Percentiles rank a stretch among this genome's conserved stretches.
Conservation (phyloP, 768 basidiomycete species). For the Harrya chromipes region DNA sequence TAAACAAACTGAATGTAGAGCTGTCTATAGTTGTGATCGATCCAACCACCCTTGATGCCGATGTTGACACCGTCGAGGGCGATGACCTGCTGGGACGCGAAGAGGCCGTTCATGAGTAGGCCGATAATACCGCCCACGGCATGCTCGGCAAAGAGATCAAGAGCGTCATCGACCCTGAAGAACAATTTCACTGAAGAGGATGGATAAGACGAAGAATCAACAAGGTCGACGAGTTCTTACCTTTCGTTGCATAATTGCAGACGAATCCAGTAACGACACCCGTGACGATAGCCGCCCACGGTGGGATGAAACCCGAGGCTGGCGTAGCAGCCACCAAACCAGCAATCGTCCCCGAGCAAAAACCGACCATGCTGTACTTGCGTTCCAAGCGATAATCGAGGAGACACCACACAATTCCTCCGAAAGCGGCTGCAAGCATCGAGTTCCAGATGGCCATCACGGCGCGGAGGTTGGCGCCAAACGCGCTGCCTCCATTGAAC, state of each 20-base stretch:
- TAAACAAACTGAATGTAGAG: slow-evolving; percentile 76
- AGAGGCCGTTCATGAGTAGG: slow-evolving; percentile 68
- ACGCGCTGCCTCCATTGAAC: slow-evolving; percentile 91
- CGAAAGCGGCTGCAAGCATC: slow-evolving; percentile 80
- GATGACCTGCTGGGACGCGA: slow-evolving; percentile 63
- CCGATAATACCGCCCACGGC: slow-evolving; percentile 83
- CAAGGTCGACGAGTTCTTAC: slow-evolving; percentile 37
- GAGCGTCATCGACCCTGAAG: slow-evolving; percentile 77
- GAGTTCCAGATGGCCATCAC: slow-evolving; percentile 86
- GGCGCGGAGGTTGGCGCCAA: slow-evolving; percentile 84
- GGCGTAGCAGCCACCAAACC: slow-evolving; percentile 90
- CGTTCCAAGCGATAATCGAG: slow-evolving; percentile 77
- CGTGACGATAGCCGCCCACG: slow-evolving; percentile 74
- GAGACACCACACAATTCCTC: slow-evolving; percentile 79
- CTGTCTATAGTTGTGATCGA: slow-evolving; percentile 76
- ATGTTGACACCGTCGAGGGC: slow-evolving; percentile 65
- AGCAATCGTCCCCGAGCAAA: slow-evolving; percentile 86
- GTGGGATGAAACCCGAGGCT: slow-evolving; percentile 74
- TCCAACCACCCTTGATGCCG: slow-evolving; percentile 58
- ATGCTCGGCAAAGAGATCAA: slow-evolving; percentile 92
- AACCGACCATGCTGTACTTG: slow-evolving; percentile 87
- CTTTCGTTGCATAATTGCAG: slow-evolving; percentile 83
- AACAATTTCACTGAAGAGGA: slow-evolving; percentile 57
- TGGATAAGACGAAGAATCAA: slow-evolving; percentile 9
- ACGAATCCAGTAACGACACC: slow-evolving; percentile 69